These are phyloP conservation scores for Leccinum obscurum DNA, from an alignment of 768 basidiomycete species.

Conservation along the genomic window DNA sequence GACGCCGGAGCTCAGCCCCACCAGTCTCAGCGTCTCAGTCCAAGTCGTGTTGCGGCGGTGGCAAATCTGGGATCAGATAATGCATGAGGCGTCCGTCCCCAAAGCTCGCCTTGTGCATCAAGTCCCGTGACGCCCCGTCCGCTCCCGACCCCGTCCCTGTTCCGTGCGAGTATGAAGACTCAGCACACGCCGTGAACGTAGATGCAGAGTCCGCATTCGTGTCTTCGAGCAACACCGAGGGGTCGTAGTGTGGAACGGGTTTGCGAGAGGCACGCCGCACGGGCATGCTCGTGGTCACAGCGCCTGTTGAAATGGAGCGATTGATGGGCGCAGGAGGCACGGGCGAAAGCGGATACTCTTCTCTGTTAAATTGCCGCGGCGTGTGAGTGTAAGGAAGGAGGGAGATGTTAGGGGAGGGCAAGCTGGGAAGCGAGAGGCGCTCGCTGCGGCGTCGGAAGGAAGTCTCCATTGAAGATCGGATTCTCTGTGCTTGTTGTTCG, in stretches of 20 bases:
- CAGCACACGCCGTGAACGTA: constrained; percentile 21
- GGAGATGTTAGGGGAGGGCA: constrained; percentile 18
- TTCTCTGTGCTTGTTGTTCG: constrained; percentile 33
- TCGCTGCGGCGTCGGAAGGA: constrained; percentile 26
- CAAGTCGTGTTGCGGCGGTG: constrained; percentile 35
- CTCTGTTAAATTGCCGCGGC: constrained; percentile 14
- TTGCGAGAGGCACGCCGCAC: constrained; percentile 45
- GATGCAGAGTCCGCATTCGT: constrained; percentile 24
- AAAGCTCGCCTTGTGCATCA: constrained; percentile 46
- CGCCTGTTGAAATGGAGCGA: constrained; percentile 30
- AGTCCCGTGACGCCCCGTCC: constrained; percentile 18
- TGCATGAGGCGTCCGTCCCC: constrained; percentile 49
- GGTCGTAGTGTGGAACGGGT: constrained; percentile 56
- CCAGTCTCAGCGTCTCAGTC: neutral
- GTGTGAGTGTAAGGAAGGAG: constrained; percentile 19
- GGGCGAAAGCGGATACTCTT: constrained; percentile 35
- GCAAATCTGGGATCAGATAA: constrained; percentile 63
- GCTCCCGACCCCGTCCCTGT: constrained; percentile 14
- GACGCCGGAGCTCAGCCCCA: constrained; percentile 1
- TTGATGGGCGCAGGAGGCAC: constrained; percentile 22
- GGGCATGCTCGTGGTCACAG: constrained; percentile 19
- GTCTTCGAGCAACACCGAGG: constrained; percentile 28
- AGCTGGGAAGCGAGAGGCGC: constrained; percentile 32
- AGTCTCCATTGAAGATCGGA: constrained; percentile 34
- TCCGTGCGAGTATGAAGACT: constrained; percentile 32